Evolutionary conservation across 75 land plant species (phyloP).

Genomic region (Gnetum montanum): DNA sequence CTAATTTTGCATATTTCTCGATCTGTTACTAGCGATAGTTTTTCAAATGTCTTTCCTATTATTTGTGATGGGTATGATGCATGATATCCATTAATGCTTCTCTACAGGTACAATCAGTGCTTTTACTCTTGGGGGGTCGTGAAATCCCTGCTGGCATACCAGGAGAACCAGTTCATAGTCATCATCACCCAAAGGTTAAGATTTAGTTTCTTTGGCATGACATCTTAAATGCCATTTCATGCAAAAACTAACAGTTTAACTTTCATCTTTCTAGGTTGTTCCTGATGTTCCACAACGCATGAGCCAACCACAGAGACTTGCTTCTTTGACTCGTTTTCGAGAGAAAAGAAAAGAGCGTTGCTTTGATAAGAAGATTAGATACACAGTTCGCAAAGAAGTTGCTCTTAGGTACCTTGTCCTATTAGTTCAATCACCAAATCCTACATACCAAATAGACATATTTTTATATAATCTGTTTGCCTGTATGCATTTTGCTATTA

Average conservation of each 20-base stretch:
- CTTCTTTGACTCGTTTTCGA: constrained; percentile 76
- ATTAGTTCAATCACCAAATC: no score
- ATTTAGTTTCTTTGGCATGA: not conserved
- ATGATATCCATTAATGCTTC: no score
- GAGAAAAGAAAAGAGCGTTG: constrained; percentile 88
- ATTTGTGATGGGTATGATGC: no score
- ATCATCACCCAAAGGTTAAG: constrained; percentile 50
- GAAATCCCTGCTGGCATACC: constrained; percentile 62
- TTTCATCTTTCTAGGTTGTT: constrained; percentile 20
- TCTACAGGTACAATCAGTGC: constrained; percentile 81
- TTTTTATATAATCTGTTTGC: no score
- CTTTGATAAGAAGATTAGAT: constrained; percentile 87
- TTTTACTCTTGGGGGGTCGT: constrained; percentile 72
- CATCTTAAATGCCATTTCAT: not conserved
- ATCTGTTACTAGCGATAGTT: no score
- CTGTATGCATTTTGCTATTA: no score
- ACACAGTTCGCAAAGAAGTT: constrained; percentile 82
- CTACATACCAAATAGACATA: no score
- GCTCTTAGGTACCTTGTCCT: constrained; percentile 81
- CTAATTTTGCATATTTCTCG: no score
- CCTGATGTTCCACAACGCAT: constrained; percentile 43
- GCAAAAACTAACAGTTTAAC: not conserved
- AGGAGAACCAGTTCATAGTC: constrained; percentile 23
- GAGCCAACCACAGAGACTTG: constrained; percentile 65
- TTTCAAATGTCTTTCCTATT: no score